Conservation (phyloP, 2,329 filamentous ascomycete species). For the Hyphodiscus sp. region DNA sequence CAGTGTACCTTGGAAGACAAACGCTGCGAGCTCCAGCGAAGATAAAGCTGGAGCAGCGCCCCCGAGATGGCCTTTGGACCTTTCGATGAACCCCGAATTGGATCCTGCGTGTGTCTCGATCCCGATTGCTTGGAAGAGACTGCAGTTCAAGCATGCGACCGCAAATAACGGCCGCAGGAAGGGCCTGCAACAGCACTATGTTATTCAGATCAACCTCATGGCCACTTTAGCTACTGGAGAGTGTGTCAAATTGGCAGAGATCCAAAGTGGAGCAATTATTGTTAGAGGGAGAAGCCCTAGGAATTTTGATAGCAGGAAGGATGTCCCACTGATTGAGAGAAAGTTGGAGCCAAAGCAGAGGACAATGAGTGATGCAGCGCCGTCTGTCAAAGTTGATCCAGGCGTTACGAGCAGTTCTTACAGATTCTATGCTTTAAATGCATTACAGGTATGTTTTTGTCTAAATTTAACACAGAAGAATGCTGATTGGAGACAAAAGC, state of each 20-base stretch:
- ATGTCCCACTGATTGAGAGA: constrained; percentile 56
- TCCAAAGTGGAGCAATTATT: constrained; percentile 88
- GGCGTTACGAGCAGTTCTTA: constrained; percentile 17
- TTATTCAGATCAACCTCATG: constrained; percentile 77
- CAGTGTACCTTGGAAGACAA: constrained; percentile 87
- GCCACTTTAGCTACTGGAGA: constrained; percentile 62
- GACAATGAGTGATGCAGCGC: constrained; percentile 16
- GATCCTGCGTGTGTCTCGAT: constrained; percentile 75
- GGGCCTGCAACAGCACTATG: constrained; percentile 90
- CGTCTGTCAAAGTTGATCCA: constrained; percentile 25
- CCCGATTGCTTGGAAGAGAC: constrained; percentile 84
- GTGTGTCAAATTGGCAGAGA: constrained; percentile 72
- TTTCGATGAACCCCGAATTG: constrained; percentile 57
- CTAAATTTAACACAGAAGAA: neutral
- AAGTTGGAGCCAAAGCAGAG: constrained; percentile 26
- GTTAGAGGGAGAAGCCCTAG: constrained; percentile 86
- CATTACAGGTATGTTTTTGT: constrained; percentile 21
- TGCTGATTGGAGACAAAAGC: neutral
- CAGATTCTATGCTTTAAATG: constrained; percentile 25
- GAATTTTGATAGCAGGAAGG: constrained; percentile 89
- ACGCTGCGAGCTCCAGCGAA: constrained; percentile 20
- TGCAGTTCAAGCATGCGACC: constrained; percentile 94
- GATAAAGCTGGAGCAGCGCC: constrained; percentile 43
- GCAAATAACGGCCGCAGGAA: constrained; percentile 94
- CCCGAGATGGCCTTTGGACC: constrained; percentile 48